Conservation (phyloP, 768 basidiomycete genomes). For the Psilocybe azurescens region DNA sequence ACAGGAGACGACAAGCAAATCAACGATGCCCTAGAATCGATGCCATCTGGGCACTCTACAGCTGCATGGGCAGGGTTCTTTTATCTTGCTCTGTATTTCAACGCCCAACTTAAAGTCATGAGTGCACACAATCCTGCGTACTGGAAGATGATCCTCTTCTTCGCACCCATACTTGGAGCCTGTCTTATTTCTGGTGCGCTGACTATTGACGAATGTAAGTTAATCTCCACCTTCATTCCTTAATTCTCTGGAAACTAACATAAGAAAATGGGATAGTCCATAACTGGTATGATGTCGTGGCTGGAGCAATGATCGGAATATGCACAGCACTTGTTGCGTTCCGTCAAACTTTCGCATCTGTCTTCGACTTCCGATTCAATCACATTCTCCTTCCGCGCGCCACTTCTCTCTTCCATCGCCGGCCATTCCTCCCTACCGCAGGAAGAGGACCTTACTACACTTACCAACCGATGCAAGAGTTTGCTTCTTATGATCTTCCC, state of each 20-base stretch:
- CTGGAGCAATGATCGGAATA: constrained; percentile 55
- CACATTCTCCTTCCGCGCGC: constrained; percentile 59
- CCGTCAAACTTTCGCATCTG: constrained; percentile 59
- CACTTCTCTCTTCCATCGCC: constrained; percentile 47
- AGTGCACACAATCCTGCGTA: constrained; percentile 64
- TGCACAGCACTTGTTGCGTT: constrained; percentile 55
- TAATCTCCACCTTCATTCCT: not conserved
- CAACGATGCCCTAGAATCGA: constrained; percentile 59
- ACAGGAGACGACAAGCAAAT: constrained; percentile 60
- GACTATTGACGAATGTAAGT: constrained; percentile 60
- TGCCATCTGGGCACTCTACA: constrained; percentile 63
- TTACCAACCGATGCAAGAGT: constrained; percentile 35
- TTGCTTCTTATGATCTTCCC: constrained; percentile 38
- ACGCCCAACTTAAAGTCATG: constrained; percentile 64
- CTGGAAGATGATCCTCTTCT: constrained; percentile 66
- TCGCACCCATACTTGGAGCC: constrained; percentile 61
- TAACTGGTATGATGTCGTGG: constrained; percentile 64
- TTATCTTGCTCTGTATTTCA: constrained; percentile 50
- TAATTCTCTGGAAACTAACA: not conserved
- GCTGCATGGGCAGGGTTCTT: constrained; percentile 63
- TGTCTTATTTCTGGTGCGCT: constrained; percentile 59
- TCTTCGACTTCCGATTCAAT: constrained; percentile 65
- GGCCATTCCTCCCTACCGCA: constrained; percentile 29
- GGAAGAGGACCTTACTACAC: constrained; percentile 36
- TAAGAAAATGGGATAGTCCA: constrained; percentile 37